Conservation (phyloP, 202 grass and related monocot genomes). For the Bolboschoenoplectus hybrid region DNA sequence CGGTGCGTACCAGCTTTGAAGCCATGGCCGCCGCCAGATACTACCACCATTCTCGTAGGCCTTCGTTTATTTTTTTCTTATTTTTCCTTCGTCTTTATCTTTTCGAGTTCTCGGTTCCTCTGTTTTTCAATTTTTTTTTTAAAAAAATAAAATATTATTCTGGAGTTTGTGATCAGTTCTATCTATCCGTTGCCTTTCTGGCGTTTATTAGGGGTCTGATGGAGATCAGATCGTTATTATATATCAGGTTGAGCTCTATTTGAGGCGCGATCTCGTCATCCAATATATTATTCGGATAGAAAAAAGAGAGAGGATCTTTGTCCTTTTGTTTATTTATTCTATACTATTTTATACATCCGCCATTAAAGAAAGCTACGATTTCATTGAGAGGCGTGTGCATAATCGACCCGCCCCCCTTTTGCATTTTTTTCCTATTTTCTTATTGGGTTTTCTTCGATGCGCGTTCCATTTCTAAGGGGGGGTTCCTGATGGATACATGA, state of each 20-base stretch:
- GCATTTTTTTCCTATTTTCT: slow-evolving; percentile 30
- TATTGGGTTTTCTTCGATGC: slow-evolving; percentile 31
- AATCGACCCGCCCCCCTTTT: background rate
- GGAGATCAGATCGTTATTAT: slow-evolving; percentile 27
- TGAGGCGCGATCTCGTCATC: slow-evolving; percentile 28
- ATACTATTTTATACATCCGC: background rate
- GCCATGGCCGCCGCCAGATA: slow-evolving; percentile 58
- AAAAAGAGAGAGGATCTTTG: slow-evolving; percentile 39
- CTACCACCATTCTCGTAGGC: slow-evolving; percentile 52
- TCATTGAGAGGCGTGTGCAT: slow-evolving; percentile 37
- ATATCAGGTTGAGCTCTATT: slow-evolving; percentile 22
- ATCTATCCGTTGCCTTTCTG: slow-evolving; percentile 8
- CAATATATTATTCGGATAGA: slow-evolving; percentile 24
- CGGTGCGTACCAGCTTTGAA: slow-evolving; percentile 68
- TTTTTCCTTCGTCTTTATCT: slow-evolving; percentile 21
- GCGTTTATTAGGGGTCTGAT: background rate
- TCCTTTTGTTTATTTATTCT: slow-evolving; percentile 26
- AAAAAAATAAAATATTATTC: background rate
- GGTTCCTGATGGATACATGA: slow-evolving; percentile 30
- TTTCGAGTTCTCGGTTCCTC: slow-evolving; percentile 33
- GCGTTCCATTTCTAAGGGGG: slow-evolving; percentile 31
- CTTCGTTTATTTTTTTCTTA: background rate
- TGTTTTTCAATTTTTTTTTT: slow-evolving; percentile 11
- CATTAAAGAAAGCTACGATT: slow-evolving; percentile 39
- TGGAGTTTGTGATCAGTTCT: slow-evolving; percentile 2